Evolutionary conservation across 208 protist species (phyloP).

Genomic region (Acanthamoeba royreba): DNA sequence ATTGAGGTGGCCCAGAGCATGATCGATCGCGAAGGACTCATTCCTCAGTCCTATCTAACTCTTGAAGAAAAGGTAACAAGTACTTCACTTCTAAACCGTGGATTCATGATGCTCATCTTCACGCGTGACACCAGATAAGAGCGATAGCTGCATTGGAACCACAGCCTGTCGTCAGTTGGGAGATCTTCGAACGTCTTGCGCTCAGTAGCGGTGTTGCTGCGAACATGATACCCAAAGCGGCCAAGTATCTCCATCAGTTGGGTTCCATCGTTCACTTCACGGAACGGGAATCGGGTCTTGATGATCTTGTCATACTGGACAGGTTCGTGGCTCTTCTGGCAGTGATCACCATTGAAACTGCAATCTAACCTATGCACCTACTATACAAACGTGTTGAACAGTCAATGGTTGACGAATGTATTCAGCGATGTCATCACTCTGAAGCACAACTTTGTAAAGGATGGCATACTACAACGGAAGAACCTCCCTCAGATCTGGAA

Average conservation of each 20-base stretch:
- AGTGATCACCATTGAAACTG: too few species aligned
- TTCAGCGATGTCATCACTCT: slow-evolving; percentile 43
- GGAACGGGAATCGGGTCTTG: background rate
- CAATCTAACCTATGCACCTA: background rate
- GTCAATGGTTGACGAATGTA: slow-evolving; percentile 16
- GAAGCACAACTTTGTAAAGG: slow-evolving; percentile 45
- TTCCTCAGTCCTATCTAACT: background rate
- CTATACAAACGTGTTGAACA: background rate
- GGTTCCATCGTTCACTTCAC: slow-evolving; percentile 32
- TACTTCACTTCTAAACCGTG: too few species aligned
- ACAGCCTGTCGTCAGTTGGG: background rate
- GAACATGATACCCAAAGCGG: background rate
- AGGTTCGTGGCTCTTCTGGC: background rate
- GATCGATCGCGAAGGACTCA: background rate
- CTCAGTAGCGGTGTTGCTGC: background rate
- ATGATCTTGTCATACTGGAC: slow-evolving; percentile 21
- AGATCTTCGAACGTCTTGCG: background rate
- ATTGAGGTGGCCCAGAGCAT: slow-evolving; percentile 13
- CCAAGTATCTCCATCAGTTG: slow-evolving; percentile 16
- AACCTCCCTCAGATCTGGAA: slow-evolving; percentile 47
- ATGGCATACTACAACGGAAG: background rate
- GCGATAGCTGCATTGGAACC: background rate
- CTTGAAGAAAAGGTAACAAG: slow-evolving; percentile 33
- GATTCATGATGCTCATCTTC: background rate
- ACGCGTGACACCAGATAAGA: too few species aligned